Percentiles rank a stretch among this genome's conserved stretches.
These are phyloP conservation scores for Ananas comosus DNA, from an alignment of 176 grass and related monocot genomes.

Conservation along the genomic window DNA sequence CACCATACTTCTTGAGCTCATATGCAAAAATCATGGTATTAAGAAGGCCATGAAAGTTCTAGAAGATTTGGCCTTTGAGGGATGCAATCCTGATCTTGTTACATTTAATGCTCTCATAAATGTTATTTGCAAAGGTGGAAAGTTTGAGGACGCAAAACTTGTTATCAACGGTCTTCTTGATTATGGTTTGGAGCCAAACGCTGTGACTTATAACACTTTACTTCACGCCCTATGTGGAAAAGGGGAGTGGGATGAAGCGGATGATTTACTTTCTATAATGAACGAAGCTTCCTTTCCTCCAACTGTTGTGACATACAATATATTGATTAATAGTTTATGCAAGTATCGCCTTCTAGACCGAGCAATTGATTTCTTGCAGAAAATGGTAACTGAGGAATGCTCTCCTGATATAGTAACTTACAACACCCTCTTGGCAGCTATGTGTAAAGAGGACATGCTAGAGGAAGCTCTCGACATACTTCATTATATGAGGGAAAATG, in stretches of 20 bases:
- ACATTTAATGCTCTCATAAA: conserved; percentile 64
- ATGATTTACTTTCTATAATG: conserved; percentile 45
- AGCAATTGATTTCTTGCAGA: conserved; percentile 56
- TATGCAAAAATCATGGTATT: conserved; percentile 55
- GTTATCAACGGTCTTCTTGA: conserved; percentile 34
- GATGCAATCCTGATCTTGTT: conserved; percentile 48
- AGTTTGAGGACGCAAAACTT: conserved; percentile 32
- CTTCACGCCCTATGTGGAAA: conserved; percentile 48
- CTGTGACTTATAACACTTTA: conserved; percentile 60
- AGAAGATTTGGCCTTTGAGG: conserved; percentile 49
- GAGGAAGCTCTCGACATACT: conserved; percentile 50
- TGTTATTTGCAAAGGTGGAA: conserved; percentile 52
- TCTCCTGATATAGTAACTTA: conserved; percentile 68
- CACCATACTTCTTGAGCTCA: conserved; percentile 56
- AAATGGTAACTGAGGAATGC: conserved; percentile 44
- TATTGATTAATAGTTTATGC: conserved; percentile 68
- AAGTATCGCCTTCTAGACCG: conserved; percentile 50
- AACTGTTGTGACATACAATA: conserved; percentile 63
- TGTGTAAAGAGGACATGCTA: conserved; percentile 49
- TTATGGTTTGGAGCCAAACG: conserved; percentile 51
- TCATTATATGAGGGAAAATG: conserved; percentile 40
- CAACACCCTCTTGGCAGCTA: conserved; percentile 60
- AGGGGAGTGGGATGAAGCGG: conserved; percentile 48
- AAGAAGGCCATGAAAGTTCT: conserved; percentile 35
- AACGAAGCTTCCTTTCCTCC: conserved; percentile 36